Conservation (phyloP, 805 yeast species). For the Spathaspora boniae region DNA sequence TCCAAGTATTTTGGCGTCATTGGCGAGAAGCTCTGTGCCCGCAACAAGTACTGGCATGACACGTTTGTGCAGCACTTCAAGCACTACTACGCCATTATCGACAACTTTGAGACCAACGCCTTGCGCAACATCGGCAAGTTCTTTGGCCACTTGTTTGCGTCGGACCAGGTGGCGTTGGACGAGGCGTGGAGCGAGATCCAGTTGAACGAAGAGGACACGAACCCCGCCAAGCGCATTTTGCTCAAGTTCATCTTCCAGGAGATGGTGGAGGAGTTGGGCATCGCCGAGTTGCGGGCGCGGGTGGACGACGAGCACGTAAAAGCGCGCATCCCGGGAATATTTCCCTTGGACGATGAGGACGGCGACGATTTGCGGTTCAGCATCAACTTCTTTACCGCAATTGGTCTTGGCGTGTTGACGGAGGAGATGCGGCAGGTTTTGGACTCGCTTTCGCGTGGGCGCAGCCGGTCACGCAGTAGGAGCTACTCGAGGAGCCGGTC, state of each 20-base stretch:
- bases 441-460: slow-evolving; percentile 20
- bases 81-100: slow-evolving; percentile 54
- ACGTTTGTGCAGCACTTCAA: slow-evolving; percentile 50
- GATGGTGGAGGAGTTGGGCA: slow-evolving; percentile 73
- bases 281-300: slow-evolving; percentile 44
- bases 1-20: slow-evolving; percentile 81
- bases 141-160: slow-evolving; percentile 80
- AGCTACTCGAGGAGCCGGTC: slow-evolving; percentile 13
- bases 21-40: slow-evolving; percentile 58
- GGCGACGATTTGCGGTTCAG: slow-evolving; percentile 65
- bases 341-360: slow-evolving; percentile 49
- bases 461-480: slow-evolving; percentile 13
- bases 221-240: slow-evolving; percentile 77
- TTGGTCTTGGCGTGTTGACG: slow-evolving; percentile 80
- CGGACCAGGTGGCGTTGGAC: slow-evolving; percentile 63
- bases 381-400: slow-evolving; percentile 89
- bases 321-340: slow-evolving; percentile 52
- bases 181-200: slow-evolving; percentile 51
- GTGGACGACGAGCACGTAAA: slow-evolving; percentile 47
- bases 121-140: slow-evolving; percentile 77
- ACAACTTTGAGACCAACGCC: slow-evolving; percentile 67
- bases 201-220: slow-evolving; percentile 69
- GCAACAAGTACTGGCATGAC: slow-evolving; percentile 53
- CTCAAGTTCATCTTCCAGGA: slow-evolving; percentile 79
- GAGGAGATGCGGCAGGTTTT: slow-evolving; percentile 71